These are phyloP conservation scores for Debaryomyces psychrophilus DNA, from an alignment of 1,139 yeast species.

Conservation along the genomic window DNA sequence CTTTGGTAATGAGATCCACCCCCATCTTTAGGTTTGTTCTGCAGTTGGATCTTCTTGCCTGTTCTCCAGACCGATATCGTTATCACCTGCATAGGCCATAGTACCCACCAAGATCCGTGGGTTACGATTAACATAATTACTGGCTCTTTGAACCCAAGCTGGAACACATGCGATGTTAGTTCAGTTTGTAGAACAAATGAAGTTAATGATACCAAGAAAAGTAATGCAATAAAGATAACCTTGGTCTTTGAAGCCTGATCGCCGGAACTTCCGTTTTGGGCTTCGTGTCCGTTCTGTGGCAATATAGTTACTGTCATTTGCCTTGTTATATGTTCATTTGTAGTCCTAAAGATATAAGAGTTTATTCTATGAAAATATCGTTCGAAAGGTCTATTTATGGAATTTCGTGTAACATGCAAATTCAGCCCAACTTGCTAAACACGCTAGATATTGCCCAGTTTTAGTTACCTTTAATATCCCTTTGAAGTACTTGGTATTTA, in stretches of 20 bases:
- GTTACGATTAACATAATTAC: conserved; percentile 67
- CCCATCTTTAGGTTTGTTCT: conserved; percentile 3
- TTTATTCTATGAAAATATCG: neutral
- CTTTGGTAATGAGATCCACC: conserved; percentile 8
- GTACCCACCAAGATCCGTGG: conserved; percentile 76
- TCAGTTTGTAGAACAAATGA: conserved; percentile 82
- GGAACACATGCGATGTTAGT: conserved; percentile 71
- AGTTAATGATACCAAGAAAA: conserved; percentile 62
- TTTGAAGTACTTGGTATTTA: neutral
- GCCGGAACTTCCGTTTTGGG: conserved; percentile 11
- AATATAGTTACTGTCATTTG: conserved; percentile 21
- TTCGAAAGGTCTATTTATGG: neutral
- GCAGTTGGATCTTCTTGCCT: conserved; percentile 26
- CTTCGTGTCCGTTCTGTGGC: conserved; percentile 12
- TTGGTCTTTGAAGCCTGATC: conserved; percentile 37
- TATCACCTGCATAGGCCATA: conserved; percentile 76
- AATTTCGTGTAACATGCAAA: conserved; percentile 7
- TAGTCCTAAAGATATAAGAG: conserved; percentile 1
- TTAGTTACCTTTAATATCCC: neutral
- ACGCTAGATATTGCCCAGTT: neutral
- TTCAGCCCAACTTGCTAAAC: conserved; percentile 1
- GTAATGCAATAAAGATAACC: conserved; percentile 54
- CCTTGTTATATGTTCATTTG: conserved; percentile 7
- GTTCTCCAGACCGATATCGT: conserved; percentile 50
- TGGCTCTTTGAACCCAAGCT: conserved; percentile 67